Percentiles rank a stretch among this genome's conserved stretches.
These are phyloP conservation scores for Euphorbia tirucalli DNA, from an alignment of 345 rosid species.

Conservation along the genomic window DNA sequence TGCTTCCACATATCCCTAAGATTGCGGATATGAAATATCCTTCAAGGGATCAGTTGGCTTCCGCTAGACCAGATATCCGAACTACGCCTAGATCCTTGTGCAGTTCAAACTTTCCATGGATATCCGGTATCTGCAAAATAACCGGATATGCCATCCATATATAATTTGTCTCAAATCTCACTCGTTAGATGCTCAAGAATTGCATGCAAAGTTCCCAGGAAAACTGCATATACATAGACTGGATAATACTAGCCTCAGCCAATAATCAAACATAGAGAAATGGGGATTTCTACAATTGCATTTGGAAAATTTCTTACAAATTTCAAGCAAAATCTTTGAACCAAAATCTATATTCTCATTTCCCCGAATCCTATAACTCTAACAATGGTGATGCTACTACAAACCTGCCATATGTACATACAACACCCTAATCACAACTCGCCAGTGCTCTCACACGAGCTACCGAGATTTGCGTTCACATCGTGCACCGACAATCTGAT, in stretches of 20 bases:
- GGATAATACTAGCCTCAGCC: no score
- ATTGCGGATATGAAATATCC: no score
- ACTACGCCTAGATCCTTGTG: no score
- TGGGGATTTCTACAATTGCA: conserved; percentile 7
- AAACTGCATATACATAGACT: conserved; percentile 8
- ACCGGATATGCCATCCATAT: no score
- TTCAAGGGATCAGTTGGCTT: no score
- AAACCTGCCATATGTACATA: conserved; percentile 19
- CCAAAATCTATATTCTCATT: conserved; percentile 23
- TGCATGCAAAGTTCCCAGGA: no score
- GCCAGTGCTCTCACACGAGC: conserved; percentile 89
- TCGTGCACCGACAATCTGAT: conserved; percentile 72
- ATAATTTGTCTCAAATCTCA: no score
- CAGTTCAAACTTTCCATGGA: no score
- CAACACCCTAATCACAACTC: conserved; percentile 28
- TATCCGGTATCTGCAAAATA: no score
- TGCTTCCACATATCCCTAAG: no score
- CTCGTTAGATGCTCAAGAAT: no score
- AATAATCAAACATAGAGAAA: not conserved
- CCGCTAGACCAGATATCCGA: no score
- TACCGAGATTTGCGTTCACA: conserved; percentile 56
- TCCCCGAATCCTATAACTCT: conserved; percentile 14
- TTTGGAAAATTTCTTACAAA: conserved; percentile 12
- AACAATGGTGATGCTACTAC: conserved; percentile 20
- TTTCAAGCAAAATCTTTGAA: conserved; percentile 16